Conservation (phyloP, 768 basidiomycete genomes). For the Lentinus brumalis region DNA sequence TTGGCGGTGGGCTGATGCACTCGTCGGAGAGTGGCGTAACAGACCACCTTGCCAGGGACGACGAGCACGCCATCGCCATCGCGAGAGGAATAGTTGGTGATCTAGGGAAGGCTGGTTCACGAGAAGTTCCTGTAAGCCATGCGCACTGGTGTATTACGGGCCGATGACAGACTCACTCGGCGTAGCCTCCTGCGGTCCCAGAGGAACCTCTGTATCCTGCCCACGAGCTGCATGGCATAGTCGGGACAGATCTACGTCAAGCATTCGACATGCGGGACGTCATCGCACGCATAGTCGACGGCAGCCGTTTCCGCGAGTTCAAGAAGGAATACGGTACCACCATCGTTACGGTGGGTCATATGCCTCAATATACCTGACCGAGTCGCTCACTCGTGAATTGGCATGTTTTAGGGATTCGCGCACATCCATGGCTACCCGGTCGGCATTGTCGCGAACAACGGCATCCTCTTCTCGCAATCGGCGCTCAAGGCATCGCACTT, state of each 20-base stretch:
- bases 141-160: neutral
- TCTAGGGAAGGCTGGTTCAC: conserved; percentile 64
- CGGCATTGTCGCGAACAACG: conserved; percentile 93
- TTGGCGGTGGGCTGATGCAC: conserved; percentile 91
- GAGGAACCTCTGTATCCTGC: conserved; percentile 80
- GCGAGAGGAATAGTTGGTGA: conserved; percentile 79
- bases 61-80: conserved; percentile 82
- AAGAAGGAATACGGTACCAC: conserved; percentile 95
- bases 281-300: conserved; percentile 89
- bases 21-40: conserved; percentile 90
- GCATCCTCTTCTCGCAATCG: conserved; percentile 91
- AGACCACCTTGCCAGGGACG: conserved; percentile 83
- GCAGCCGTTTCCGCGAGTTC: conserved; percentile 91
- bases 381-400: too few species aligned
- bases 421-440: conserved; percentile 87
- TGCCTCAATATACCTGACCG: neutral
- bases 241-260: conserved; percentile 87
- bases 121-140: conserved; percentile 48
- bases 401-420: conserved; percentile 68
- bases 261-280: conserved; percentile 94
- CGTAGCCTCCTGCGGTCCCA: conserved; percentile 55
- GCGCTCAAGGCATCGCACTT: conserved; percentile 95
- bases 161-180: neutral
- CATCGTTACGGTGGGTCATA: conserved; percentile 71
- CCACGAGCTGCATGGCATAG: conserved; percentile 86